Percentiles rank a stretch among this genome's conserved stretches.
These are phyloP conservation scores for Amesomyces nigricolor DNA, from an alignment of 2,329 filamentous ascomycete genomes.

Conservation along the genomic window DNA sequence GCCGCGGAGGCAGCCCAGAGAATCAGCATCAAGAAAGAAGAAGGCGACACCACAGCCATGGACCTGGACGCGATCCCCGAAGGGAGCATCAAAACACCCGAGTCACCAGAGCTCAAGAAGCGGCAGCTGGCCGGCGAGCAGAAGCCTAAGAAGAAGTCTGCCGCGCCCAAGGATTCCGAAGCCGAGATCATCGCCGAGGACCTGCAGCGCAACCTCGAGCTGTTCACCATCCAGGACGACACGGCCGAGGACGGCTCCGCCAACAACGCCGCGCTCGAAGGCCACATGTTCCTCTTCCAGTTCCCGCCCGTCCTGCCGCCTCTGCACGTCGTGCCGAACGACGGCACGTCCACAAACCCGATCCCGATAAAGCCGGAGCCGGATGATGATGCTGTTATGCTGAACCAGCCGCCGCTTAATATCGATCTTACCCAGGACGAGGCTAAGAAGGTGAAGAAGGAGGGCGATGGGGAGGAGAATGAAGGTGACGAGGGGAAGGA, in stretches of 20 bases:
- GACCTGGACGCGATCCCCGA: conserved; percentile 23
- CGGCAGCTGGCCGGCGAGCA: conserved; percentile 24
- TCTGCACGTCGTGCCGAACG: conserved; percentile 33
- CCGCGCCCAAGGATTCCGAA: conserved; percentile 24
- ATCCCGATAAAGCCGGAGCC: conserved; percentile 41
- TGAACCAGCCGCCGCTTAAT: conserved; percentile 32
- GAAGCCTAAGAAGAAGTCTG: conserved; percentile 17
- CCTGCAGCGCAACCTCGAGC: conserved; percentile 30
- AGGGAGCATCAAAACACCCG: conserved; percentile 26
- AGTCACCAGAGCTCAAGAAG: conserved; percentile 32
- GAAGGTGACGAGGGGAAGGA: conserved; percentile 21
- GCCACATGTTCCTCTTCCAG: conserved; percentile 59
- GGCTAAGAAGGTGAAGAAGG: conserved; percentile 28
- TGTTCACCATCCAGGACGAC: conserved; percentile 27
- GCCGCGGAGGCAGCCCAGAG: conserved; percentile 37
- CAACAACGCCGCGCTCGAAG: conserved; percentile 36
- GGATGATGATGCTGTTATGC: conserved; percentile 33
- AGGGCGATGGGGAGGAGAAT: conserved; percentile 16
- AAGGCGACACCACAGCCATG: conserved; percentile 17
- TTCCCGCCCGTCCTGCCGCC: conserved; percentile 58
- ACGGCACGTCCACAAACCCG: conserved; percentile 14
- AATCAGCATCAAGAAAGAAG: conserved; percentile 24
- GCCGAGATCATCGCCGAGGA: conserved; percentile 32
- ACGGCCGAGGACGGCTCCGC: conserved; percentile 9
- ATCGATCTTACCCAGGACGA: conserved; percentile 39